These are phyloP conservation scores for Neoscytalidium dimidiatum DNA, from an alignment of 2,329 filamentous ascomycete genomes.

Conservation along the genomic window DNA sequence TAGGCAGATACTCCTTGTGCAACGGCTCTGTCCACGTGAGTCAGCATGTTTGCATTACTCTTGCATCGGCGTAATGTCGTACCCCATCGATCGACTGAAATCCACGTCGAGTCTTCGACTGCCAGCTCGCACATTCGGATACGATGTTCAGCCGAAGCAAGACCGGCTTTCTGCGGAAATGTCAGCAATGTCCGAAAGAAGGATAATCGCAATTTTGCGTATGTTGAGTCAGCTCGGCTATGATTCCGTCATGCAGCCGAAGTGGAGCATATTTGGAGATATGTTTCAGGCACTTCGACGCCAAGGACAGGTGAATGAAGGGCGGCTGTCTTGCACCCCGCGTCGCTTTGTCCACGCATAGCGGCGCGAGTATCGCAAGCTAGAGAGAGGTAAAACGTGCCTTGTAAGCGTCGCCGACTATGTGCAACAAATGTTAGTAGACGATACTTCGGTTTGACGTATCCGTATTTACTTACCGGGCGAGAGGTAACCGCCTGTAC, in stretches of 20 bases:
- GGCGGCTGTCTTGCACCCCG: neutral
- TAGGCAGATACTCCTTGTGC: slow-evolving; percentile 82
- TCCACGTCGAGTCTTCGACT: slow-evolving; percentile 64
- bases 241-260: neutral
- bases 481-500: slow-evolving; percentile 13
- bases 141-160: slow-evolving; percentile 72
- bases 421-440: neutral
- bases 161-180: slow-evolving; percentile 68
- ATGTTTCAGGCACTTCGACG: neutral
- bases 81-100: slow-evolving; percentile 45
- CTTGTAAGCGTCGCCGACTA: slow-evolving; percentile 21
- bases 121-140: slow-evolving; percentile 87
- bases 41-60: neutral
- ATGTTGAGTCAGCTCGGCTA: slow-evolving; percentile 3
- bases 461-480: slow-evolving; percentile 8
- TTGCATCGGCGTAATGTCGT: neutral
- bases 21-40: slow-evolving; percentile 71
- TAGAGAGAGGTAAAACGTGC: slow-evolving; percentile 7
- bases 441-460: neutral
- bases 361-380: neutral
- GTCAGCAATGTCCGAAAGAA: slow-evolving; percentile 63
- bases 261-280: neutral
- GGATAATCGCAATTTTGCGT: slow-evolving; percentile 4
- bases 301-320: neutral
- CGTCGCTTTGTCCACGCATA: neutral